Conservation (phyloP, 2,329 filamentous ascomycete genomes). For the Helotiales sp. region DNA sequence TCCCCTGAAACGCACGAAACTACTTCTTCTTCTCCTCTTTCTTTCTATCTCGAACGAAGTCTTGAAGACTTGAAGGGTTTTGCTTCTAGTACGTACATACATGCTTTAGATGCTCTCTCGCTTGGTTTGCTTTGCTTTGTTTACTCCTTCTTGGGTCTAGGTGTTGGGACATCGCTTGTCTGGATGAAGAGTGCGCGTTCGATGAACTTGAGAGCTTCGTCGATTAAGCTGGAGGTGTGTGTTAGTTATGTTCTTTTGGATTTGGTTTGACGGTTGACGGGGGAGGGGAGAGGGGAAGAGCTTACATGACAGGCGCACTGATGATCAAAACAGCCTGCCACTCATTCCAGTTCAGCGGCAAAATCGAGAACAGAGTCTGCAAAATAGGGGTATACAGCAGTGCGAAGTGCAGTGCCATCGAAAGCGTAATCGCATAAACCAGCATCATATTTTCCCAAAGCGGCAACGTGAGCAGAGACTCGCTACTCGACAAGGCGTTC, state of each 20-base stretch:
- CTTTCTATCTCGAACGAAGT: not conserved
- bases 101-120: not conserved
- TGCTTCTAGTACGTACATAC: no score
- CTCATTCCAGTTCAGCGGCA: conserved; percentile 83
- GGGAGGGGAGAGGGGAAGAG: conserved; percentile 42
- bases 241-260: conserved; percentile 22
- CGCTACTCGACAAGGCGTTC: conserved; percentile 95
- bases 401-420: conserved; percentile 93
- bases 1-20: not conserved
- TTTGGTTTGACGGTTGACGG: not conserved
- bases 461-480: conserved; percentile 89
- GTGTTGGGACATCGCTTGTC: conserved; percentile 38
- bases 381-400: conserved; percentile 91
- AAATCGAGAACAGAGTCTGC: conserved; percentile 86
- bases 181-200: conserved; percentile 58
- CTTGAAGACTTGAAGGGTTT: not conserved
- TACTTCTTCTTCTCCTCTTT: not conserved
- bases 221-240: conserved; percentile 59
- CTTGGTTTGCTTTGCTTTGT: not conserved
- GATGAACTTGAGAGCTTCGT: conserved; percentile 68
- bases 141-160: conserved; percentile 42
- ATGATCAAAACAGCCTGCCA: conserved; percentile 92
- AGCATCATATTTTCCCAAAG: conserved; percentile 99
- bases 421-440: conserved; percentile 89
- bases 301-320: conserved; percentile 91